Conservation (phyloP, 371 early-diverging fungal genomes). For the Actinomucor elegans region DNA sequence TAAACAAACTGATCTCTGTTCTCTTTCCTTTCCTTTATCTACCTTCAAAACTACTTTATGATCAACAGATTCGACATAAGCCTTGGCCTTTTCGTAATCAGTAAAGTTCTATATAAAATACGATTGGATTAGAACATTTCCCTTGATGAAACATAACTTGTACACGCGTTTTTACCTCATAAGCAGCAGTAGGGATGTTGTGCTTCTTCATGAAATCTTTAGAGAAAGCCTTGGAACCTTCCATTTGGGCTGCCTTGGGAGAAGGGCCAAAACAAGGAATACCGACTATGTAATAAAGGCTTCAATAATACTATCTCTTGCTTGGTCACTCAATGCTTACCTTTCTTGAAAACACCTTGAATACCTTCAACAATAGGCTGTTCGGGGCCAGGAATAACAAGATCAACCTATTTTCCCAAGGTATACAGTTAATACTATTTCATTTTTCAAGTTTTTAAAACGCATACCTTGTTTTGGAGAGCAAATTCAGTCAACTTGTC, state of each 20-base stretch:
- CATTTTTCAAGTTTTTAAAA: neutral
- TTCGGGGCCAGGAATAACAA: constrained; percentile 96
- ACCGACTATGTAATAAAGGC: constrained; percentile 66
- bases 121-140: neutral
- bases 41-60: constrained; percentile 81
- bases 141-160: neutral
- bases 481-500: constrained; percentile 79
- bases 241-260: constrained; percentile 85
- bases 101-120: constrained; percentile 69
- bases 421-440: too few species aligned
- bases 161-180: constrained; percentile 52
- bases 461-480: constrained; percentile 67
- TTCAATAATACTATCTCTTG: neutral
- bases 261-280: constrained; percentile 96
- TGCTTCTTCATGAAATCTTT: constrained; percentile 98
- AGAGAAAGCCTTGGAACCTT: constrained; percentile 97
- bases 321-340: constrained; percentile 51
- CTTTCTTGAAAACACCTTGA: constrained; percentile 76
- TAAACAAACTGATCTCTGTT: too few species aligned
- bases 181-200: constrained; percentile 94
- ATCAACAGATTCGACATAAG: constrained; percentile 60
- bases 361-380: constrained; percentile 96
- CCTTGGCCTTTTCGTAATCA: constrained; percentile 77
- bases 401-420: constrained; percentile 66
- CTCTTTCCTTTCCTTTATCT: too few species aligned